Base-by-base conservation (phyloP, 75 land plant species). In the Selaginella moellendorffii region DNA sequence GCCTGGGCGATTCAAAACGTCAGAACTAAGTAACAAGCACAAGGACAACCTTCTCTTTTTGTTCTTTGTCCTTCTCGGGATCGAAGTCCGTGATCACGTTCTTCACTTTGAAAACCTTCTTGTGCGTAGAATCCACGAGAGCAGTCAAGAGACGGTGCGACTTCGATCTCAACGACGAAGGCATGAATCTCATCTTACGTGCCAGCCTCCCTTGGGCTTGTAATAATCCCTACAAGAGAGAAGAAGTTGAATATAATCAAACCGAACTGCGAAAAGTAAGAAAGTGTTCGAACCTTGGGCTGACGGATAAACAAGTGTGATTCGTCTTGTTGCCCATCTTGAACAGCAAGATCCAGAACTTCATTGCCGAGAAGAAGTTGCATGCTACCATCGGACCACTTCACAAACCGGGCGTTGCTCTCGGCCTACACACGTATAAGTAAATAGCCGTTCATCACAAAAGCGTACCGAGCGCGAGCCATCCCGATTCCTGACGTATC, bases 391-490 rank as follows among this genome's bases (percentile, higher is more conserved):
- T 93, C 98, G 26, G 86, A 86, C 98, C 98, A 93, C 58, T 71
- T 80, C 69, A 93, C 98, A 80, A 93, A 93, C 29, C 98, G 81
- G 22, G 98, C 98, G 83, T 93, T 93, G 78, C 98, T 93, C 74
- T 93, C 98, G 77, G 64, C 62, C 98, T 93, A 80, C 80, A 80
- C 28, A 36, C 10, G 5, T 5, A 36, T 36, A 36, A 5, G 46
- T 36, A 5, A 36, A 5, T 36, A 36, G 5, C 10, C 14, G 5
- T 5, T 36, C 46, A 14, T 5, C 46, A 53, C 24, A 53, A 12
- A 2, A 61, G 81, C 96, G 83, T 66, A 95, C 99, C 66, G 79
- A 68, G 25, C 27, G 24, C 10, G 72, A 54, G 42, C 96, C 99
- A 77, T 90, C 80, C 31, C 76, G 80, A 52, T 82, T 85, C 22